Percentiles rank a stretch among this genome's conserved stretches.
These are phyloP conservation scores for Plasmodium malariae DNA, from an alignment of 169 alveolate genomes.

Conservation along the genomic window DNA sequence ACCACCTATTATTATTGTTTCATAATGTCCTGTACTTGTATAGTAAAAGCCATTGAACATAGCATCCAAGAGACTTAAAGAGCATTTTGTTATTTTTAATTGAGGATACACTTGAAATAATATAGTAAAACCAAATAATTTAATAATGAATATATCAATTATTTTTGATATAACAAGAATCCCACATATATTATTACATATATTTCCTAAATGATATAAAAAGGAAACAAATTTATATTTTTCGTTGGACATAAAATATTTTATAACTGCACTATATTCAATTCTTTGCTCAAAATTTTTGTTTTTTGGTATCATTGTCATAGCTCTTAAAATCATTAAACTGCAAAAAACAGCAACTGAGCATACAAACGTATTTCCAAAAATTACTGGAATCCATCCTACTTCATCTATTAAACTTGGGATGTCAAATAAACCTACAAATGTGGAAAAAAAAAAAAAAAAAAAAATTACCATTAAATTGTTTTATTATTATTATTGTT, in stretches of 20 bases:
- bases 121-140: constrained; percentile 80
- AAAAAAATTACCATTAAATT: too few species aligned
- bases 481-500: too few species aligned
- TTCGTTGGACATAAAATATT: constrained; percentile 82
- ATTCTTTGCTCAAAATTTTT: constrained; percentile 84
- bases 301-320: constrained; percentile 86
- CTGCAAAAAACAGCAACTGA: constrained; percentile 82
- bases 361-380: constrained; percentile 80
- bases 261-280: constrained; percentile 84
- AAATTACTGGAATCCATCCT: constrained; percentile 82
- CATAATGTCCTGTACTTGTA: constrained; percentile 53
- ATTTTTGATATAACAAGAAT: constrained; percentile 82
- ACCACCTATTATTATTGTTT: constrained; percentile 68
- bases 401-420: constrained; percentile 83
- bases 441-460: constrained; percentile 1
- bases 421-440: constrained; percentile 81
- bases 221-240: constrained; percentile 81
- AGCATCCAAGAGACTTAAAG: constrained; percentile 43
- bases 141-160: constrained; percentile 82
- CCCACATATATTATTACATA: constrained; percentile 81
- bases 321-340: constrained; percentile 84
- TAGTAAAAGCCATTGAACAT: constrained; percentile 62
- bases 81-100: constrained; percentile 58
- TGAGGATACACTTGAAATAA: constrained; percentile 82
- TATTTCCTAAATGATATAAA: constrained; percentile 81